Conservation (phyloP, 352 stramenopile genomes). For the Saprolegnia diclina region DNA sequence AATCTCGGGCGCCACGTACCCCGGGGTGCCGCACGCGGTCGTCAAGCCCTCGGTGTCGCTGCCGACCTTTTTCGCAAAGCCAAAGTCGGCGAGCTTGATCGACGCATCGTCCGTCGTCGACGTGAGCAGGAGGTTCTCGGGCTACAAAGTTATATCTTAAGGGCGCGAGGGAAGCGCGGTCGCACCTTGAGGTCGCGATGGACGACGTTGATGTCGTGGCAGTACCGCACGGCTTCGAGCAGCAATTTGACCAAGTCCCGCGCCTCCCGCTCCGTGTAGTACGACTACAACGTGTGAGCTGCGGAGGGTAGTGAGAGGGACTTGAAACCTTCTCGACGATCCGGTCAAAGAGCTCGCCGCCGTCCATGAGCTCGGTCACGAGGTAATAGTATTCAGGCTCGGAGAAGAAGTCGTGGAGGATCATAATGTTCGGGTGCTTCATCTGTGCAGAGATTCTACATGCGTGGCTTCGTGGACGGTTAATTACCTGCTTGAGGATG, state of each 20-base stretch:
- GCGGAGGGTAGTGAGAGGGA: background rate
- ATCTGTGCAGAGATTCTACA: conserved; percentile 64
- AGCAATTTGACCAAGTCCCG: conserved; percentile 80
- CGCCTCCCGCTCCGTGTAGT: conserved; percentile 86
- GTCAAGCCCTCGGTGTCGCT: conserved; percentile 62
- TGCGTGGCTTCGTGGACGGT: no score
- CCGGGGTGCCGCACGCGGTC: conserved; percentile 74
- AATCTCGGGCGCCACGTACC: conserved; percentile 82
- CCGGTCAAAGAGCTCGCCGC: conserved; percentile 83
- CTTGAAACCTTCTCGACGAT: conserved; percentile 77
- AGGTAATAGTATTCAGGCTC: conserved; percentile 96
- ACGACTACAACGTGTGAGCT: conserved; percentile 45
- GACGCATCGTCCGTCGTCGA: conserved; percentile 77
- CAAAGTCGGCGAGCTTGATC: conserved; percentile 85
- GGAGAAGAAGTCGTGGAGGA: conserved; percentile 90
- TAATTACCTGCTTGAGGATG: conserved; percentile 82
- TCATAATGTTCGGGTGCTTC: conserved; percentile 91
- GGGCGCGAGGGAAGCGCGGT: background rate
- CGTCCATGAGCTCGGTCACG: conserved; percentile 96
- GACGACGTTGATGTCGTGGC: conserved; percentile 77
- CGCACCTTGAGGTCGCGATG: conserved; percentile 67
- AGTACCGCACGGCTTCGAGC: conserved; percentile 85
- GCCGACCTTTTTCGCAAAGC: conserved; percentile 80
- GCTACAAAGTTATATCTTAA: conserved; percentile 36
- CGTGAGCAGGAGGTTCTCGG: conserved; percentile 75